Base-by-base conservation (phyloP, 2,329 filamentous ascomycete species). In the Colletotrichum horii region DNA sequence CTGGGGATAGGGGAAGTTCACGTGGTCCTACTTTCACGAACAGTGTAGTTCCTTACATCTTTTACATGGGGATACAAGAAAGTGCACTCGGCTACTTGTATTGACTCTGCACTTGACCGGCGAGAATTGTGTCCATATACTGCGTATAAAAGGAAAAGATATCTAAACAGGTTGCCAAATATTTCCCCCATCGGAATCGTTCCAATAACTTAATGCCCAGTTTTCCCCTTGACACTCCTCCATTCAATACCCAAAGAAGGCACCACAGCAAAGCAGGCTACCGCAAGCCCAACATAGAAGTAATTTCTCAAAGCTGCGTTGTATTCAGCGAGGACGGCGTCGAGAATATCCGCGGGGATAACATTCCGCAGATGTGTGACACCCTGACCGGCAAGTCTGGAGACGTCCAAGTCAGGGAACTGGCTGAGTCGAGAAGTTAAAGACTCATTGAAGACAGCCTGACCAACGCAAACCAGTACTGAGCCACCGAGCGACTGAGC, bases 231-330 rank as follows among this genome's bases (percentile, higher is more conserved):
- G 79, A 94, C 91, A 78, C 86, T 92, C 81, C 87, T 91, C 93
- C 93, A 95, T 81, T 94, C 89, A 76, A 95, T 88, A 24, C 88
- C 88, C 3, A 89, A 79, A 0, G 90, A 88, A 6, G 88, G 90
- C n/a, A 92, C 34, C 19, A 91, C 85, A 8, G 85, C 88, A 6
- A 91, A 48, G 7, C 84, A 83, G 1, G 87, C 84, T 73, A 90
- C 82, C 0, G 89, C 88, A 7, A 91, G 83, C 3, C 86, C 86
- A 4, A 93, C 88, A 77, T 90, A 89, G 79, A 91, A 93, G 1
- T 87, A 87, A 64, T 87, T 81, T 3, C 85, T 86, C 14, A 93
- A 79, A 0, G 91, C 88, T 6, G 83, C 78, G 78, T 93, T 93
- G 82, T 93, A 93, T 0, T 89, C 90, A 8, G 64, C 19, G 7